Evolutionary conservation across 2,329 filamentous ascomycete genomes (phyloP), one percentile per base, ranked within the genome.

Genomic region (Paecilomyces sp.): DNA sequence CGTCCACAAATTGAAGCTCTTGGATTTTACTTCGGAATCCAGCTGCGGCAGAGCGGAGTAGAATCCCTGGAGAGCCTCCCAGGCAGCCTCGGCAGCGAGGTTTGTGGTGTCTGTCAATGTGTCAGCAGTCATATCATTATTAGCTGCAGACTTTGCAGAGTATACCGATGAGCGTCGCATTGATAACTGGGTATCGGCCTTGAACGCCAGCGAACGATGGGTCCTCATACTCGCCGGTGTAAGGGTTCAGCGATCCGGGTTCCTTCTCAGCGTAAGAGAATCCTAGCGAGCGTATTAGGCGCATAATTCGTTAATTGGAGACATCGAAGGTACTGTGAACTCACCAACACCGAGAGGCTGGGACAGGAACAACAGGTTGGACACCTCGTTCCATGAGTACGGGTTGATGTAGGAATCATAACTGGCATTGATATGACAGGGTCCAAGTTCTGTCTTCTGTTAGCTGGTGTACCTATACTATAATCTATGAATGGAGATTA

Each of bases 351-450:
- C 82, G n/a, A 83, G 74, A 9, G 85, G 85, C 70, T 87, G 84
- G 58, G 83, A 83, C 57, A 88, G 75, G 71, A 86, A 87, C 9
- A 88, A 73, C 71, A 88, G 74, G 67, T 86, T 86, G 36, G 80
- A 83, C 28, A 80, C 79, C 61, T 85, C 80, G 64, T 80, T 85
- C 83, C 83, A 88, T 8, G 80, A 80, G 72, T 85, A 82, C 3
- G 83, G 82, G 66, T 88, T 88, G 68, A 79, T 70, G 63, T 75
- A 73, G 13, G 78, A 74, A 15, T 77, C 71, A 56, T 77, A 73
- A 31, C 75, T 71, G 58, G 77, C 72, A 41, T 79, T 78, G 54
- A 83, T 71, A 52, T 70, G 68, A 62, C 76, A 78, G n/a, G 76
- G 75, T 5, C 76, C 76, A 60, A 76, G 62, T 64, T 78, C 75